Evolutionary conservation across 441 rosid species (phyloP).

Genomic region (Bruguiera hainesii): DNA sequence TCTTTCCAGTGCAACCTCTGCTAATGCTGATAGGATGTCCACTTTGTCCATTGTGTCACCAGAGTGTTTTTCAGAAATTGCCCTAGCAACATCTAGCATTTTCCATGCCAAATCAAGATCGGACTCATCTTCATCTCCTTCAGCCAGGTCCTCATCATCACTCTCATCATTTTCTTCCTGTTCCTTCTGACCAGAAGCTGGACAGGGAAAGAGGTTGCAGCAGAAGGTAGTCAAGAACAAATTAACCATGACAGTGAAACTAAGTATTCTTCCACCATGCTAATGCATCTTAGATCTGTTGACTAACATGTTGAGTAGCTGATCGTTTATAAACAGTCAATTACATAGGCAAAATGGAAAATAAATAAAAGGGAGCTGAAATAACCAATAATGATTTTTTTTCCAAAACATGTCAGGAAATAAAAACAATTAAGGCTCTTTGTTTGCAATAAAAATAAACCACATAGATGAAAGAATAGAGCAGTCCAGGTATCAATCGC

Average conservation of each 20-base stretch:
- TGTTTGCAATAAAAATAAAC: not conserved
- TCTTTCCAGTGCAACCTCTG: constrained; percentile 89
- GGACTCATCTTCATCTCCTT: constrained; percentile 85
- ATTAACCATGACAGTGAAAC: not conserved
- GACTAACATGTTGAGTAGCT: not conserved
- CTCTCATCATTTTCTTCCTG: constrained; percentile 46
- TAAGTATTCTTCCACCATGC: constrained; percentile 7
- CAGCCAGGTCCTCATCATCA: constrained; percentile 55
- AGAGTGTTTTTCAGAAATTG: constrained; percentile 62
- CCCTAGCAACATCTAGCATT: constrained; percentile 89
- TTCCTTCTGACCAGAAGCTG: constrained; percentile 48
- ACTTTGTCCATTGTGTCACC: constrained; percentile 77
- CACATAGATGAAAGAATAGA: not conserved
- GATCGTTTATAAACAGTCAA: not conserved
- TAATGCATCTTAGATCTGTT: constrained; percentile 1
- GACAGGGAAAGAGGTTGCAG: not conserved
- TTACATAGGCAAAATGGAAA: not conserved
- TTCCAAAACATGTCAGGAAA: not conserved
- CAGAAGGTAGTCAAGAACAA: constrained; percentile 7
- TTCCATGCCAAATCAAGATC: constrained; percentile 96
- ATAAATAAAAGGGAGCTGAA: constrained; percentile 9
- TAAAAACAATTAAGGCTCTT: not conserved
- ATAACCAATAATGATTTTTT: constrained; percentile 10
- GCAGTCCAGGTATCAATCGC: not conserved
- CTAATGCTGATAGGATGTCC: constrained; percentile 72